Evolutionary conservation across 2,329 filamentous ascomycete genomes (phyloP), one percentile per base, ranked within the genome.

Genomic region (Ophiocordyceps camponoti-leonardi): DNA sequence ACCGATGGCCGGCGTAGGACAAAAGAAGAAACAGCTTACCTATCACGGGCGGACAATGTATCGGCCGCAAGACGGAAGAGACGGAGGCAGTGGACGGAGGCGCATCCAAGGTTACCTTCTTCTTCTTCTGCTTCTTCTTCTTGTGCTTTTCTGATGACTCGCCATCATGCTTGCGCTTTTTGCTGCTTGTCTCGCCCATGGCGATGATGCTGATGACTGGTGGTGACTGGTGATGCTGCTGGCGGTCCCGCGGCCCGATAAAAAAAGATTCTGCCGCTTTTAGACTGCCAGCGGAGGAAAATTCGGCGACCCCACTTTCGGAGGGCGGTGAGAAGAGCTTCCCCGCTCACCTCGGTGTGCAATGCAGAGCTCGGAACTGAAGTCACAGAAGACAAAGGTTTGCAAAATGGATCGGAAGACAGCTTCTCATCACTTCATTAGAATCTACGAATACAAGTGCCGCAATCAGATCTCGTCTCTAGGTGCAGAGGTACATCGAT

Each of bases 81-180:
- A 77, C 62, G 40, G 61, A 66, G 45, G 72, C 61, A 31, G 58
- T 62, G 22, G 62, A 50, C 43, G 61, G 53, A 16, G 61, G 50
- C n/a, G 60, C 56, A 52, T 70, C 62, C 39, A 72, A 60, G 42
- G 65, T 62, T n/a, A 71, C 67, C 59, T 75, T 76, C 19, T 41
- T 41, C 10, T 14, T 12, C 13, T 4, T 23, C 22, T 23, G 3
- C 22, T 16, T 18, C 39, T 37, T 37, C 58, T 68, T 77, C 50
- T 71, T 69, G 22, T 65, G 59, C 46, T 66, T 67, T 2, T 60
- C 56, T 2, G 58, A 54, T 37, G 59, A 55, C 12, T 68, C 66
- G 35, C 63, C 63, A 18, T 63, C 61, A 49, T 71, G 65, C 61
- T 78, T 78, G 47, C 74, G 66, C 60, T 79, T 78, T 56, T 71